phyloP scores from a whole-genome alignment of 2,329 filamentous ascomycete species.

The Didymella lethalis region DNA sequence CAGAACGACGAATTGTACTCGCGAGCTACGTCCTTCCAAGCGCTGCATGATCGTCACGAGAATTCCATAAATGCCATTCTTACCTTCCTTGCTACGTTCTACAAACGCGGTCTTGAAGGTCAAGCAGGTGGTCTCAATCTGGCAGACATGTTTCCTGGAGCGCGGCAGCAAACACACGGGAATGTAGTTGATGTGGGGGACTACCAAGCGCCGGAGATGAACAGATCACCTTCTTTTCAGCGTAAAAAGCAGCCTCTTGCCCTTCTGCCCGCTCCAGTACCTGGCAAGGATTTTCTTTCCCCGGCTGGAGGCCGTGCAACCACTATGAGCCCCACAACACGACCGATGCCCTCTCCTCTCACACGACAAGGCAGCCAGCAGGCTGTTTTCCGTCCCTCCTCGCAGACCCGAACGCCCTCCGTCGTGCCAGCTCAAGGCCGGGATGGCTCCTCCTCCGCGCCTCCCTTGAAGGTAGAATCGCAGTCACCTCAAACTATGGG shows the following conservation, averaged over 20 bases:
- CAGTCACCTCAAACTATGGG: conserved; percentile 49
- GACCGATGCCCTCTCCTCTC: conserved; percentile 39
- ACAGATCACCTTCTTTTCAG: conserved; percentile 47
- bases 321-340: conserved; percentile 42
- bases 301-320: conserved; percentile 38
- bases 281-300: conserved; percentile 39
- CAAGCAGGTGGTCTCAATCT: conserved; percentile 78
- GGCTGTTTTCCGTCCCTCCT: conserved; percentile 36
- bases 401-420: conserved; percentile 28
- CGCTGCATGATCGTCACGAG: conserved; percentile 93
- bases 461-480: conserved; percentile 51
- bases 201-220: conserved; percentile 52
- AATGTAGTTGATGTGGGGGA: conserved; percentile 71
- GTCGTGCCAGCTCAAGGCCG: conserved; percentile 18
- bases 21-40: conserved; percentile 88
- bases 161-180: conserved; percentile 63
- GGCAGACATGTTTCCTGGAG: conserved; percentile 81
- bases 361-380: conserved; percentile 32
- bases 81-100: conserved; percentile 95
- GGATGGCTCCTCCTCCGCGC: conserved; percentile 31
- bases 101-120: conserved; percentile 89
- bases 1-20: conserved; percentile 90
- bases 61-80: conserved; percentile 99
- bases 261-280: conserved; percentile 45
- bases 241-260: conserved; percentile 50